Conservation (phyloP, 1,284 basidiomycete genomes). For the Porphyrellus sp. region DNA sequence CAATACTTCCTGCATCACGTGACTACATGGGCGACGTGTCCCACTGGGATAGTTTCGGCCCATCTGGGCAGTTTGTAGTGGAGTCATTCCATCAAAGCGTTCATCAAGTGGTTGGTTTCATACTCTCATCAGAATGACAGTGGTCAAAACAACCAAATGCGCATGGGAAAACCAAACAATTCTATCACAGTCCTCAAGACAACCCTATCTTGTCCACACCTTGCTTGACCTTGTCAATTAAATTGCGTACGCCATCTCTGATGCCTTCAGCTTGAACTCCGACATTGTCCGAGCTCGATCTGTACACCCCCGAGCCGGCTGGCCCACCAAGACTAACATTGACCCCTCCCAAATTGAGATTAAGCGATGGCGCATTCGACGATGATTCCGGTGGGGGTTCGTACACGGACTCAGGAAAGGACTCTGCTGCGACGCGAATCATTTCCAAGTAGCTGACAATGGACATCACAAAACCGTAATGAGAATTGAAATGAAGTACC, state of each 20-base stretch:
- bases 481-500: slow-evolving; percentile 44
- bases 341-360: slow-evolving; percentile 86
- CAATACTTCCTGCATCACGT: background rate
- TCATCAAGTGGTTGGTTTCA: background rate
- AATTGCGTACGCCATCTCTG: slow-evolving; percentile 79
- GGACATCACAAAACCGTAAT: slow-evolving; percentile 4
- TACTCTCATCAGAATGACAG: background rate
- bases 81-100: background rate
- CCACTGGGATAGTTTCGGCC: background rate
- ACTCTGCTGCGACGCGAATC: slow-evolving; percentile 59
- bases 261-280: slow-evolving; percentile 80
- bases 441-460: slow-evolving; percentile 68
- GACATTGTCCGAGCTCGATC: slow-evolving; percentile 67
- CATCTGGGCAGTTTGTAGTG: no score
- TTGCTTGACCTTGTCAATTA: slow-evolving; percentile 86
- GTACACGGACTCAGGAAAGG: slow-evolving; percentile 63
- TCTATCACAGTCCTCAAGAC: slow-evolving; percentile 45
- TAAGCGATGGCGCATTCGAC: slow-evolving; percentile 69
- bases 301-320: slow-evolving; percentile 77
- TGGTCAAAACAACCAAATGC: background rate
- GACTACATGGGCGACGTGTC: background rate
- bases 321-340: slow-evolving; percentile 88
- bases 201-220: slow-evolving; percentile 77
- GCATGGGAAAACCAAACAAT: background rate
- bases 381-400: slow-evolving; percentile 68